Evolutionary conservation across 2,329 filamentous ascomycete genomes (phyloP).

Genomic region (Stagonosporopsis chrysanthemi): DNA sequence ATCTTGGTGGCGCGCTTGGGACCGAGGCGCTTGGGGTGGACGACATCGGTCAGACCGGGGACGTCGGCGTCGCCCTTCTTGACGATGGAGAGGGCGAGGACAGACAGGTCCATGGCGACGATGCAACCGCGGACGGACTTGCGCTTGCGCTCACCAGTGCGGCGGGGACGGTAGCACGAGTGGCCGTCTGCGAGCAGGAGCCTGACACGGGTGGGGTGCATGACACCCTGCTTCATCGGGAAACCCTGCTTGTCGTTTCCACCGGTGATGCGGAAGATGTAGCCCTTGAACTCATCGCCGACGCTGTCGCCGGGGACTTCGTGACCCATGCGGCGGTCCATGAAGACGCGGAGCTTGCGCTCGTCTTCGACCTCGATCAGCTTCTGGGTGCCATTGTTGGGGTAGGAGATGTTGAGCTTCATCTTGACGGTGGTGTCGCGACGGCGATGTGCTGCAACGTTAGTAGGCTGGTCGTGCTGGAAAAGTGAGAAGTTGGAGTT

Average conservation of each 20-base stretch:
- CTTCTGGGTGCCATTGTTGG: constrained; percentile 99
- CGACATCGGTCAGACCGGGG: constrained; percentile 95
- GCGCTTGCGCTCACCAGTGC: constrained; percentile 98
- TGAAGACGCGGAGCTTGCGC: constrained; percentile 98
- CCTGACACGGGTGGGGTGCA: constrained; percentile 97
- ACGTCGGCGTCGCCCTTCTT: constrained; percentile 97
- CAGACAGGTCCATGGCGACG: constrained; percentile 92
- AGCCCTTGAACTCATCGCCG: constrained; percentile 99
- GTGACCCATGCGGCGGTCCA: constrained; percentile 96
- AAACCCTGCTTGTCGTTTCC: constrained; percentile 99
- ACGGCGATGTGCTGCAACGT: constrained; percentile 46
- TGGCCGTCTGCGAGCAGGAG: constrained; percentile 95
- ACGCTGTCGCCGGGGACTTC: constrained; percentile 94
- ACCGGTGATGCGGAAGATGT: constrained; percentile 99
- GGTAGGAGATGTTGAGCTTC: constrained; percentile 86
- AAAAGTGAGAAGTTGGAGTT: constrained; percentile 13
- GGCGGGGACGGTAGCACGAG: constrained; percentile 99
- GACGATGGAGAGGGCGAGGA: constrained; percentile 92
- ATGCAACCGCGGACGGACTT: constrained; percentile 99
- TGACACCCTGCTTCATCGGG: constrained; percentile 99
- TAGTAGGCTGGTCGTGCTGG: constrained; percentile 43
- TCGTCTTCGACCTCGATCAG: constrained; percentile 99
- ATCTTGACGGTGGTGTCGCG: constrained; percentile 60
- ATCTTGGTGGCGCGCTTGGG: constrained; percentile 99
- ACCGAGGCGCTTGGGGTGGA: constrained; percentile 98